These are phyloP conservation scores for Piper betle DNA, from an alignment of 164 flowering plant species.

Conservation along the genomic window DNA sequence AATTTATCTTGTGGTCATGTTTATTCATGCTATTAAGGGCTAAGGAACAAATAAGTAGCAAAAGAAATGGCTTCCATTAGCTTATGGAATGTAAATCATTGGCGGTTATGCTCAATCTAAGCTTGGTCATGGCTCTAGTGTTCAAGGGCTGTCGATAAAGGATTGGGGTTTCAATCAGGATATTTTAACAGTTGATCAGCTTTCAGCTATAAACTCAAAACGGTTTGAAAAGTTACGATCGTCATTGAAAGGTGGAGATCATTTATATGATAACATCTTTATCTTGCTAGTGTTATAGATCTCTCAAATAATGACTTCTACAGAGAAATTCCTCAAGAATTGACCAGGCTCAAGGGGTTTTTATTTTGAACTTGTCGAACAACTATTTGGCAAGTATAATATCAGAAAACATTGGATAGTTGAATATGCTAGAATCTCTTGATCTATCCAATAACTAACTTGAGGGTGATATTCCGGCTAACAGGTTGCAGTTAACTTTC, in stretches of 20 bases:
- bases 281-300: neutral
- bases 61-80: conserved; percentile 82
- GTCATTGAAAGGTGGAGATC: neutral
- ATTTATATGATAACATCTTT: neutral
- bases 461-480: neutral
- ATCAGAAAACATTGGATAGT: neutral
- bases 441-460: neutral
- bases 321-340: neutral
- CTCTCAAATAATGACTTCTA: neutral
- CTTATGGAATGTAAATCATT: conserved; percentile 93
- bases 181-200: too few relatives aligned
- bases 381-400: neutral
- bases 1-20: conserved; percentile 53
- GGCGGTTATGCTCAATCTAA: conserved; percentile 99
- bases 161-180: too few relatives aligned
- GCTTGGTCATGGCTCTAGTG: conserved; percentile 99
- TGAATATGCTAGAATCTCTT: neutral
- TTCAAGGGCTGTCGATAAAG: conserved; percentile 54
- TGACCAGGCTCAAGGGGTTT: neutral
- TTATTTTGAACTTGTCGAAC: neutral
- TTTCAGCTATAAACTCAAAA: too few relatives aligned
- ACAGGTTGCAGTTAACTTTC: neutral
- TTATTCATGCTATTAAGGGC: conserved; percentile 86
- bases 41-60: conserved; percentile 96
- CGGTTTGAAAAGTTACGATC: neutral